Evolutionary conservation across 257 asterid genomes (phyloP), one percentile per base, ranked within the genome.

Genomic region (Echites panduratus): DNA sequence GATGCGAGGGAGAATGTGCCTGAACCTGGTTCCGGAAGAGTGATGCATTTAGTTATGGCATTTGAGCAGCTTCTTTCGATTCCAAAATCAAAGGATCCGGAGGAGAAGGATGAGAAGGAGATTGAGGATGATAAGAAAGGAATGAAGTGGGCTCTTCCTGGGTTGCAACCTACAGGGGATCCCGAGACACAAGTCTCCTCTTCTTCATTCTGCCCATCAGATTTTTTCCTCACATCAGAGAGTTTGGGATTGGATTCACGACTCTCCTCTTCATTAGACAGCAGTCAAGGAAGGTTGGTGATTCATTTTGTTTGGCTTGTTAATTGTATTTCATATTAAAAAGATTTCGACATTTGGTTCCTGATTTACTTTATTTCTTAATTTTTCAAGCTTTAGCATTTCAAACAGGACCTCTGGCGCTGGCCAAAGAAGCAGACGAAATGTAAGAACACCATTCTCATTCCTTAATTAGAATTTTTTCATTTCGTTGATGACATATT

Each of bases 31-130:
- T 81, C 97, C 29, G 90, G 93, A 52, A 86, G 87, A 79, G 98
- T 90, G 84, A 82, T 75, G 91, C 84, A 89, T 71, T 80, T 93
- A 80, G 96, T 93, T 35, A 79, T 87, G 88, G 97, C 93, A 0
- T 93, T 93, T 61, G 98, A 93, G 84, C 84, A 87, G 14, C 86
- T 91, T 50, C 73, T 79, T 7, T 29, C 85, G 68, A 74, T 85
- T 11, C 85, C 78, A 6, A 85, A 83, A 70, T 68, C 79, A 7
- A 76, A 74, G 9, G 85, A 76, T 79, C 77, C 83, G 2, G 88
- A 79, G 59, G 90, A 81, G 14, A 78, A 84, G 14, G 85, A 79
- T 53, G 90, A 58, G 53, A 82, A 83, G 64, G 90, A 81, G 75
- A 61, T 22, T 45, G 80, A 79, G 77, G 77, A 84, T 69, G 77